Percentiles rank a stretch among this genome's conserved stretches.
Conservation (phyloP, 805 yeast species). For the Barnettozyma sucrosica region DNA sequence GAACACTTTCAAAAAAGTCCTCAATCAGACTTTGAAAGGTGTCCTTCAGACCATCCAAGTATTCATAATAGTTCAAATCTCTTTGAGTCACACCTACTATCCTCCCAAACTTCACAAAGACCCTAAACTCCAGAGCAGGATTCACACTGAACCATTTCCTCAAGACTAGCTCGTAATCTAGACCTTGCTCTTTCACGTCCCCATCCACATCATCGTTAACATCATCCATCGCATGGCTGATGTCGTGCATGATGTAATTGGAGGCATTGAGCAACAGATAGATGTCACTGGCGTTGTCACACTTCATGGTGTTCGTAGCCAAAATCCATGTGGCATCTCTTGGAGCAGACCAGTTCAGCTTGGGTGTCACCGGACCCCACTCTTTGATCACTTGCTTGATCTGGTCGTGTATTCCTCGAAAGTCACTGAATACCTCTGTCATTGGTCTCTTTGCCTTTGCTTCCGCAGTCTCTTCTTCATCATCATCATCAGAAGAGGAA, state of each 20-base stretch:
- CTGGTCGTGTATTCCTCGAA: slow-evolving; percentile 53
- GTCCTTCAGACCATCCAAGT: slow-evolving; percentile 46
- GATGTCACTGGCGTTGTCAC: slow-evolving; percentile 66
- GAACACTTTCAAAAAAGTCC: slow-evolving; percentile 45
- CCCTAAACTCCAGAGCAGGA: slow-evolving; percentile 89
- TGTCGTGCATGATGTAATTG: slow-evolving; percentile 81
- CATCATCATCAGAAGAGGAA: slow-evolving; percentile 19
- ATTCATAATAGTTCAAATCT: slow-evolving; percentile 79
- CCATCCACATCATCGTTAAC: slow-evolving; percentile 24
- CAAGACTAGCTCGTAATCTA: slow-evolving; percentile 60
- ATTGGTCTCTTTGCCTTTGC: slow-evolving; percentile 10
- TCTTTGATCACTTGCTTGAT: slow-evolving; percentile 41
- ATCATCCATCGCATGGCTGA: slow-evolving; percentile 62
- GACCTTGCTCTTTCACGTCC: slow-evolving; percentile 14
- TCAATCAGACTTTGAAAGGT: slow-evolving; percentile 44
- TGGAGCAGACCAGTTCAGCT: slow-evolving; percentile 96
- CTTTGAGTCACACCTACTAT: slow-evolving; percentile 79
- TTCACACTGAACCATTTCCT: slow-evolving; percentile 79
- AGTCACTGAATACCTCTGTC: slow-evolving; percentile 31
- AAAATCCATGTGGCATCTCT: slow-evolving; percentile 92
- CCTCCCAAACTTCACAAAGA: slow-evolving; percentile 61
- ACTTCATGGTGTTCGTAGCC: slow-evolving; percentile 68
- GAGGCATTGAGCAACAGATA: slow-evolving; percentile 81
- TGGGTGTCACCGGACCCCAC: slow-evolving; percentile 70
- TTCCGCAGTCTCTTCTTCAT: slow-evolving; percentile 10